phyloP scores from a whole-genome alignment of 2,329 filamentous ascomycete genomes.

The Grosmannia serpens region DNA sequence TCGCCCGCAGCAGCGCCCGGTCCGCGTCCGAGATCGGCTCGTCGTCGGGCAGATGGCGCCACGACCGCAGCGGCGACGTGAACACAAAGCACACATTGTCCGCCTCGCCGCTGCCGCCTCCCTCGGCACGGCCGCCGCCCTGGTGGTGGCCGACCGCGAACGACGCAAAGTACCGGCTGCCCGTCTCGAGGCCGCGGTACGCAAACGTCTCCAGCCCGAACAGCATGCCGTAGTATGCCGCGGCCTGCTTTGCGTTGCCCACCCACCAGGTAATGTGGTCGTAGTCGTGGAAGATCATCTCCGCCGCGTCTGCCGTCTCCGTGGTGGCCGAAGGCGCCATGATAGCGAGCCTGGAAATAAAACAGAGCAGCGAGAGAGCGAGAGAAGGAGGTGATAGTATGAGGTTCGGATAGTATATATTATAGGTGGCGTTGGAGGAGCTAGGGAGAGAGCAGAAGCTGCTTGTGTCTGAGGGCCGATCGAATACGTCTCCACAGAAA shows the following conservation, averaged over 20 bases:
- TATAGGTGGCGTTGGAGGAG: no score
- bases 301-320: not conserved
- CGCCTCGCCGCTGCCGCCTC: not conserved
- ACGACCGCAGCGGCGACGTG: slow-evolving; percentile 65
- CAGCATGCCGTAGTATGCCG: slow-evolving; percentile 74
- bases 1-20: slow-evolving; percentile 53
- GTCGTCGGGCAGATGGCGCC: slow-evolving; percentile 39
- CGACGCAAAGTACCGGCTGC: slow-evolving; percentile 67
- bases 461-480: no score
- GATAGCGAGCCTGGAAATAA: slow-evolving; percentile 16
- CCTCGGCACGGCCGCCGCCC: not conserved
- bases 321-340: slow-evolving; percentile 49
- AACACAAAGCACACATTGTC: slow-evolving; percentile 70
- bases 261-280: slow-evolving; percentile 95
- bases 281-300: slow-evolving; percentile 63
- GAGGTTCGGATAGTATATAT: no score
- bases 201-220: slow-evolving; percentile 79
- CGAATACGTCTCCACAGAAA: no score
- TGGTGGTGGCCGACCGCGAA: slow-evolving; percentile 63
- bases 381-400: not conserved
- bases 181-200: slow-evolving; percentile 81
- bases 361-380: not conserved
- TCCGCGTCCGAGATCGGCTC: slow-evolving; percentile 55
- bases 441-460: no score
- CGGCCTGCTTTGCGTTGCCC: slow-evolving; percentile 91